Conservation (phyloP, 306 rosid species). For the Cotoneaster glaucophyllus region DNA sequence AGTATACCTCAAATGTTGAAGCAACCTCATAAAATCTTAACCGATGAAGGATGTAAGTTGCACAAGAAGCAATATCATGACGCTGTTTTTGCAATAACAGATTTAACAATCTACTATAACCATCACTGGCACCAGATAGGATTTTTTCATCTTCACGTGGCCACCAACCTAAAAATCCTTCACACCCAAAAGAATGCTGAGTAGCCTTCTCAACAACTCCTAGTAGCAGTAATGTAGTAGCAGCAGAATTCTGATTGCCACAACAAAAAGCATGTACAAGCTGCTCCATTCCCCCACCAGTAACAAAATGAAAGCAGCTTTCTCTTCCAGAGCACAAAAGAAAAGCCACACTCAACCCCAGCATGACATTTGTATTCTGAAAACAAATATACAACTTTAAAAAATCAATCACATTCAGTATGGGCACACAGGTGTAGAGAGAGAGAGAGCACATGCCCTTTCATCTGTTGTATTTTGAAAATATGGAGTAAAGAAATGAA, state of each 20-base stretch:
- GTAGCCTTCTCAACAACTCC: constrained; percentile 89
- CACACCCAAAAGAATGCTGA: constrained; percentile 83
- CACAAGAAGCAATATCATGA: constrained; percentile 83
- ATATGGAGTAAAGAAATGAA: background rate
- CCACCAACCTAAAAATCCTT: constrained; percentile 97
- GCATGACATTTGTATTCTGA: constrained; percentile 61
- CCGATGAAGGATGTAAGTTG: constrained; percentile 80
- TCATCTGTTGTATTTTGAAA: background rate
- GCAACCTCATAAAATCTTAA: constrained; percentile 82
- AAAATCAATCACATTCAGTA: constrained; percentile 1
- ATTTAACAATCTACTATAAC: constrained; percentile 71
- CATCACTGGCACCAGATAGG: constrained; percentile 68
- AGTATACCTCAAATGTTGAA: constrained; percentile 83
- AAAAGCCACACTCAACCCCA: constrained; percentile 88
- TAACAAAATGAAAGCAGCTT: constrained; percentile 82
- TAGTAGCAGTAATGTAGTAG: constrained; percentile 64
- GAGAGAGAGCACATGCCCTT: background rate
- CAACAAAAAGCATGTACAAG: constrained; percentile 41
- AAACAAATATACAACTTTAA: constrained; percentile 22
- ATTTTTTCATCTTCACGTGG: constrained; percentile 81
- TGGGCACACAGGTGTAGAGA: constrained; percentile 1
- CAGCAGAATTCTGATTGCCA: constrained; percentile 51
- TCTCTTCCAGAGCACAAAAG: constrained; percentile 85
- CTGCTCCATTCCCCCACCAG: constrained; percentile 86
- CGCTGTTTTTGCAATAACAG: constrained; percentile 78